Evolutionary conservation across 345 rosid genomes (phyloP).

Genomic region (Adansonia digitata): DNA sequence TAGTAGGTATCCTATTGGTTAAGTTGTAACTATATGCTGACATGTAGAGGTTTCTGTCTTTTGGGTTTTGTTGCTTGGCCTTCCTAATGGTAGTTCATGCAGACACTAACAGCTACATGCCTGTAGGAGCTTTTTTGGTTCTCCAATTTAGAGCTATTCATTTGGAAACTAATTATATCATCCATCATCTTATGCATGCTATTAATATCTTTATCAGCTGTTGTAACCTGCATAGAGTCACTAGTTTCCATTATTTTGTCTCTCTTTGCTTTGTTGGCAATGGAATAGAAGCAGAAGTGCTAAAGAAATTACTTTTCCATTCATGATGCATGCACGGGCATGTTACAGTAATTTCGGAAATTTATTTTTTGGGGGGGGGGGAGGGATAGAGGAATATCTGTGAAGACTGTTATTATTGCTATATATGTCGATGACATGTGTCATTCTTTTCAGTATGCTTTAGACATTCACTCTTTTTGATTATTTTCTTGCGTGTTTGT

Average conservation of each 20-base stretch:
- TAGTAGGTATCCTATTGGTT: neutral
- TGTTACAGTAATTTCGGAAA: neutral
- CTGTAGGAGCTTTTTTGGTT: neutral
- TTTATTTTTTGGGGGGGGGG: neutral
- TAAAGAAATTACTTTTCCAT: neutral
- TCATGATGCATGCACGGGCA: neutral
- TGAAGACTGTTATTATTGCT: neutral
- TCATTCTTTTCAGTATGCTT: neutral
- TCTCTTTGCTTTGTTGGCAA: neutral
- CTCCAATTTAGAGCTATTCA: neutral
- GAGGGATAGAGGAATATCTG: neutral
- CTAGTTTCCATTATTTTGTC: neutral
- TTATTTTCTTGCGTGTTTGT: neutral
- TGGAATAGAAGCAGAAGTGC: neutral
- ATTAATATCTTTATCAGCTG: neutral
- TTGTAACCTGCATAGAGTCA: neutral
- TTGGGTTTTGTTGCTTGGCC: neutral
- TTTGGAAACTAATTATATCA: neutral
- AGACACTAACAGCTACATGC: neutral
- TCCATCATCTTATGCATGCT: neutral
- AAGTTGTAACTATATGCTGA: neutral
- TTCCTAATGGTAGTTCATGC: neutral
- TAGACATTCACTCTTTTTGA: neutral
- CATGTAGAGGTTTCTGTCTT: neutral
- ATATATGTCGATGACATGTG: neutral